phyloP scores from a whole-genome alignment of 2,329 filamentous ascomycete genomes.

The Mycosphaerella sp. region DNA sequence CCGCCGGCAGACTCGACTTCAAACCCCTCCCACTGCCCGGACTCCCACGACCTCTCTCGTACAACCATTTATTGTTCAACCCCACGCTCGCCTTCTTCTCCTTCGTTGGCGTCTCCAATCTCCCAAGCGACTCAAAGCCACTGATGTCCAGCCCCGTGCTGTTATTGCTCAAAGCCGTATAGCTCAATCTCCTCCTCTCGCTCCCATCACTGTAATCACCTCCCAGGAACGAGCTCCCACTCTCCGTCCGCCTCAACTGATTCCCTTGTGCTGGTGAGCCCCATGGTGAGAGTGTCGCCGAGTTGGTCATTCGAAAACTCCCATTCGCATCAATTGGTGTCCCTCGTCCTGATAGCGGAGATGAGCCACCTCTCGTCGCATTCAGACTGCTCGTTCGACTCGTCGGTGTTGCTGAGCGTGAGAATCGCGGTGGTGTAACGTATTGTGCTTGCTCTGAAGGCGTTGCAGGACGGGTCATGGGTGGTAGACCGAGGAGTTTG shows the following conservation, averaged over 20 bases:
- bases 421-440: constrained; percentile 81
- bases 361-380: constrained; percentile 38
- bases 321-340: constrained; percentile 19
- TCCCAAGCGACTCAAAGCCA: constrained; percentile 25
- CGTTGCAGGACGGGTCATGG: constrained; percentile 54
- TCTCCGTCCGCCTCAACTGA: constrained; percentile 10
- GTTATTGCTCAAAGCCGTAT: constrained; percentile 45
- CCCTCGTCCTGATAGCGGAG: constrained; percentile 53
- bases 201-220: constrained; percentile 7
- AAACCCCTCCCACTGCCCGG: constrained; percentile 34
- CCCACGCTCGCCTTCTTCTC: constrained; percentile 57
- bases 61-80: constrained; percentile 90
- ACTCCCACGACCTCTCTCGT: constrained; percentile 66
- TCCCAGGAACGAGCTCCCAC: constrained; percentile 8
- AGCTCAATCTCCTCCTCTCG: constrained; percentile 54
- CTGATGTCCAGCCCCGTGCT: constrained; percentile 45
- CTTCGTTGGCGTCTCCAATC: constrained; percentile 26
- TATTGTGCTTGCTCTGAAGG: constrained; percentile 65
- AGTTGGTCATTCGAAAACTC: constrained; percentile 14
- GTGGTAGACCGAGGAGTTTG: constrained; percentile 71
- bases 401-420: constrained; percentile 64
- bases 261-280: constrained; percentile 11
- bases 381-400: constrained; percentile 47
- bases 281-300: constrained; percentile 12
- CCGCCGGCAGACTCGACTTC: constrained; percentile 5